A percentile compares a stretch with the other conserved stretches of the same genome.
Evolutionary conservation across 225 moss, liverwort and hornwort genomes (phyloP).

Genomic region (Bryum argenteum): DNA sequence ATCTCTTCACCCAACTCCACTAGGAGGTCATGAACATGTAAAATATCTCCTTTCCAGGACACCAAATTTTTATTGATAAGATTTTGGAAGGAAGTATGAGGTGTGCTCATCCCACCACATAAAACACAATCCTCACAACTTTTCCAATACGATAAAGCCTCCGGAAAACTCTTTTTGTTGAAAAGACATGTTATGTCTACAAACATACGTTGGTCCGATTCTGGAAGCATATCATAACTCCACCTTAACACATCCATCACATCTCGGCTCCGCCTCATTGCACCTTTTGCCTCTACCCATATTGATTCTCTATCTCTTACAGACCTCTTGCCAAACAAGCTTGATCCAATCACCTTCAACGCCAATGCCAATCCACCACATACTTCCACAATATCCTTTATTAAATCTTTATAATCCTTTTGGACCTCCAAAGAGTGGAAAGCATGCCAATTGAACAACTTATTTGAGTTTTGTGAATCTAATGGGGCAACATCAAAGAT

Average conservation of each 20-base stretch:
- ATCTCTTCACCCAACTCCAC: neutral
- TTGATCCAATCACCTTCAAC: slow-evolving; percentile 9
- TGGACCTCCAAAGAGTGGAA: neutral
- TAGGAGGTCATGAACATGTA: neutral
- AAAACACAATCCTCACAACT: neutral
- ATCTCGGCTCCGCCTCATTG: neutral
- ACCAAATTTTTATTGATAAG: neutral
- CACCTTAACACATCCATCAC: slow-evolving; percentile 5
- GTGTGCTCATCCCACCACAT: neutral
- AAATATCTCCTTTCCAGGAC: too few relatives aligned
- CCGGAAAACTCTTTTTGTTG: neutral
- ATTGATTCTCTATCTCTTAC: neutral
- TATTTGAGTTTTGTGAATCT: neutral
- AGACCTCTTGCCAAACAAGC: slow-evolving; percentile 4
- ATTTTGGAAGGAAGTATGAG: neutral
- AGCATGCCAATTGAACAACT: neutral
- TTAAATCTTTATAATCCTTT: neutral
- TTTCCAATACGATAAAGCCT: slow-evolving; percentile 13
- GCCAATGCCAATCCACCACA: slow-evolving; percentile 12
- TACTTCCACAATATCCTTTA: neutral
- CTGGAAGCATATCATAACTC: slow-evolving; percentile 13
- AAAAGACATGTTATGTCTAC: slow-evolving; percentile 4
- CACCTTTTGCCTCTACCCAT: neutral
- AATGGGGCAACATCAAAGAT: neutral
- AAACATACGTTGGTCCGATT: slow-evolving; percentile 1